A percentile compares a stretch with the other conserved stretches of the same genome.
Evolutionary conservation across 352 stramenopile species (phyloP).

Genomic region (Lagenidium giganteum): DNA sequence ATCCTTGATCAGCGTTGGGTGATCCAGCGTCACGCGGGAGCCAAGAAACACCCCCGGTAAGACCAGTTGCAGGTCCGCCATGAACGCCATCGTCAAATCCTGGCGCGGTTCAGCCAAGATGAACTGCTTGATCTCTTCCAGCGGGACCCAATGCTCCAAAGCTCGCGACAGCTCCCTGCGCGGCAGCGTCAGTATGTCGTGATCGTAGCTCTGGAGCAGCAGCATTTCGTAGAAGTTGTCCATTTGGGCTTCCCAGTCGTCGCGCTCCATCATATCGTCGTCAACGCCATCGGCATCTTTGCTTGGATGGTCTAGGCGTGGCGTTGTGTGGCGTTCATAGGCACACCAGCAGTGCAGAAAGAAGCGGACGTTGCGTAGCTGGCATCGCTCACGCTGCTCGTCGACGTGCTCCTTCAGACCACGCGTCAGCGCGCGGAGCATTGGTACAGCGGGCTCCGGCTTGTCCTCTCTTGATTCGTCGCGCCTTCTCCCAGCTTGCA

Average conservation of each 20-base stretch:
- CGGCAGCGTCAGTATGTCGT: conserved; percentile 4
- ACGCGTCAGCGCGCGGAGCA: no score
- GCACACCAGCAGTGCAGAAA: conserved; percentile 11
- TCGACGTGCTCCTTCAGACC: neutral
- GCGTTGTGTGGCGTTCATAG: conserved; percentile 6
- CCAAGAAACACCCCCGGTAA: conserved; percentile 28
- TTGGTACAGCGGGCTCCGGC: no score
- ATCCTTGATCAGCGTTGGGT: conserved; percentile 10
- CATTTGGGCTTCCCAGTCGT: no score
- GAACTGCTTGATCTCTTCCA: conserved; percentile 1
- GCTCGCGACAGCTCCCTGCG: conserved; percentile 3
- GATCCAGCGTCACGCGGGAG: conserved; percentile 17
- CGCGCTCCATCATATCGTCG: conserved; percentile 17
- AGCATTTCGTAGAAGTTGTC: conserved; percentile 19
- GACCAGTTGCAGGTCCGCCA: conserved; percentile 29
- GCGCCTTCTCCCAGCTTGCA: no score
- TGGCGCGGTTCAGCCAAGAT: neutral
- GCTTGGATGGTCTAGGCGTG: neutral
- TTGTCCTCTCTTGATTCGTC: no score
- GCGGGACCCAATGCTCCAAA: conserved; percentile 6
- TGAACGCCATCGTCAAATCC: conserved; percentile 9
- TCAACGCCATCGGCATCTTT: conserved; percentile 8
- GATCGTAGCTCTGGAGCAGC: neutral
- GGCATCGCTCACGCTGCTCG: neutral
- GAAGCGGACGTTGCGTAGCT: conserved; percentile 13